A percentile compares a stretch with the other conserved stretches of the same genome.
phyloP scores from a whole-genome alignment of 2,329 filamentous ascomycete genomes.

The Huntiella moniliformis region DNA sequence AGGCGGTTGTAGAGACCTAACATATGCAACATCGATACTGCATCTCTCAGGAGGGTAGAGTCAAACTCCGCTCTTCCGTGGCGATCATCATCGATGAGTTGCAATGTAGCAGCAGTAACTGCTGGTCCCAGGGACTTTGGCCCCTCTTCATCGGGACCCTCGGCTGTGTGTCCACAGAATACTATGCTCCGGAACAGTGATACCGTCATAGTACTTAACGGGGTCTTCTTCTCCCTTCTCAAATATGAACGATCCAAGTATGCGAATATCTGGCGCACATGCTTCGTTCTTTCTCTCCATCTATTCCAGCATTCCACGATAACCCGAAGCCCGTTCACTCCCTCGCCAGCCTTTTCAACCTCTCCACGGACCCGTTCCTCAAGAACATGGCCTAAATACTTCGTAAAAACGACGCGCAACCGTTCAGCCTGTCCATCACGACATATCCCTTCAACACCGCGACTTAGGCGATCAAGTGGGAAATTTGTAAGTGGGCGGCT shows the following conservation, averaged over 20 bases:
- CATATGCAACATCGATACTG: conserved; percentile 70
- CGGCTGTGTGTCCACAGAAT: conserved; percentile 18
- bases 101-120: conserved; percentile 41
- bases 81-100: conserved; percentile 57
- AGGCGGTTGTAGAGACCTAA: conserved; percentile 59
- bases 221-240: conserved; percentile 41
- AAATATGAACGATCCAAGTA: conserved; percentile 85
- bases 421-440: conserved; percentile 52
- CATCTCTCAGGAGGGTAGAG: conserved; percentile 46
- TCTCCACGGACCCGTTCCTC: conserved; percentile 36
- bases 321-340: conserved; percentile 38
- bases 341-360: conserved; percentile 30
- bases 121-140: conserved; percentile 11
- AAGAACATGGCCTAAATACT: conserved; percentile 50
- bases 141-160: conserved; percentile 9
- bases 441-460: conserved; percentile 81
- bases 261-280: conserved; percentile 76
- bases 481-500: conserved; percentile 17
- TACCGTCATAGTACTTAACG: conserved; percentile 19
- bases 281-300: conserved; percentile 44
- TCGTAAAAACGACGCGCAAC: conserved; percentile 47
- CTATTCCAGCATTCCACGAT: conserved; percentile 49
- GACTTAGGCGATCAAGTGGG: conserved; percentile 78
- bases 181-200: conserved; percentile 47
- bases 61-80: conserved; percentile 37